Base-by-base conservation (phyloP, 2,329 filamentous ascomycete species). In the Paraconiothyrium brasiliense region DNA sequence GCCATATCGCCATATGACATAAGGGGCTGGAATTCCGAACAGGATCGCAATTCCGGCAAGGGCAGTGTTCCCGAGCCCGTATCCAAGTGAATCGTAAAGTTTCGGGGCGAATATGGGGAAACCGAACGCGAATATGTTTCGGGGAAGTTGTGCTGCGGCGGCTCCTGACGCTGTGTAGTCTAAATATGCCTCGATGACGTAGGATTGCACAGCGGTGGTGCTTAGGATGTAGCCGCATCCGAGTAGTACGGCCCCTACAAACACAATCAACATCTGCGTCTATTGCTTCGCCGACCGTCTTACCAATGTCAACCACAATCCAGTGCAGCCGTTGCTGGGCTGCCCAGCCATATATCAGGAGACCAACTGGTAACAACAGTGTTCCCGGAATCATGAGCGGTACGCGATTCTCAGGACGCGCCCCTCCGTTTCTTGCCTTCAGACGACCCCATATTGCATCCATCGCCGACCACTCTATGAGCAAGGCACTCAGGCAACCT, bases 131-230 rank as follows among this genome's bases (percentile, higher is more conserved):
- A 67, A 67, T 6, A 70, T n/a, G 37, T 66, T 67, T 8, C 65
- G 51, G 2, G 68, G 62, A 20, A 69, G 58, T 34, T 61, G 55
- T 1, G 63, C 61, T 85, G 88, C n/a, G 84, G 88, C 4, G 86
- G 87, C 1, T 0, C 67, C 66, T 9, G 84, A 87, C 0, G 89
- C 89, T 1, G 87, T 86, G 65, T 89, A 86, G 57, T 82, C 75
- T 0, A 81, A 78, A 67, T 84, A 89, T 4, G 83, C 82, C 54
- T 90, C 87, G 50, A 90, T 83, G 2, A 90, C 79, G 64, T 91
- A 91, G 11, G 85, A 84, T 57, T 84, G 82, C 0, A 83, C 71
- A 0, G 81, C 78, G 78, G 86, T 56, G 0, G 49, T 58, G 13
- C 59, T 50, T 4, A 62, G 34, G 55, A 69, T 79, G 49, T 64